Conservation (phyloP, 768 basidiomycete genomes). For the Hericium coralloides region DNA sequence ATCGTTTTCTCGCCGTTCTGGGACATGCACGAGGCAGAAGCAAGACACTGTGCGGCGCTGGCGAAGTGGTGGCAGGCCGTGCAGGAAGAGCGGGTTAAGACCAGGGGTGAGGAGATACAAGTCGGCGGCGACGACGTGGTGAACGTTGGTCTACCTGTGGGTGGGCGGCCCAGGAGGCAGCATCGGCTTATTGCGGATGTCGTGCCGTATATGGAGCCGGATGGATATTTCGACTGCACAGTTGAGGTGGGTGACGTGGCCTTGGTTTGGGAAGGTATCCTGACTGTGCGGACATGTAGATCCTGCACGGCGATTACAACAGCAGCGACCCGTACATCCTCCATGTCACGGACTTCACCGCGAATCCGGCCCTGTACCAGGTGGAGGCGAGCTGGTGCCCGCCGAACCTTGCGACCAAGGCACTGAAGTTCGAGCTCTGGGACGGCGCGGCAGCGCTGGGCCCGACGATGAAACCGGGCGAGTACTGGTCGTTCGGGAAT, state of each 20-base stretch:
- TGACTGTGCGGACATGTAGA: background rate
- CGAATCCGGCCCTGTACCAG: conserved; percentile 2
- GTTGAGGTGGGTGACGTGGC: conserved; percentile 19
- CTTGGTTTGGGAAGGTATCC: background rate
- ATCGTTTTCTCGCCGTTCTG: background rate
- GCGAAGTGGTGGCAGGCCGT: conserved; percentile 12
- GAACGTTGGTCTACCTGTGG: background rate
- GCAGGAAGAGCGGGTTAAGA: conserved; percentile 5
- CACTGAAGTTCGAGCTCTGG: conserved; percentile 16
- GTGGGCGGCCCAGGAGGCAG: conserved; percentile 16
- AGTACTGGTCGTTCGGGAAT: conserved; percentile 12
- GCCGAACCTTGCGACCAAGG: conserved; percentile 5
- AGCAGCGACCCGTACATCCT: conserved; percentile 5
- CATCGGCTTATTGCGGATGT: conserved; percentile 46
- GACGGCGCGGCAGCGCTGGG: conserved; percentile 8
- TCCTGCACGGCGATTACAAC: conserved; percentile 9
- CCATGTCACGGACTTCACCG: conserved; percentile 15
- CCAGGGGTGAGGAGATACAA: conserved; percentile 6
- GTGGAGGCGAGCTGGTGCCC: conserved; percentile 11
- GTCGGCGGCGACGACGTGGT: conserved; percentile 8
- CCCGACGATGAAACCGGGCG: conserved; percentile 13
- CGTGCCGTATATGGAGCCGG: conserved; percentile 32
- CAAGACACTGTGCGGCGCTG: conserved; percentile 7
- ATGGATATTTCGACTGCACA: conserved; percentile 54
- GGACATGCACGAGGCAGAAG: background rate